These are phyloP conservation scores for Skeletonema costatum DNA, from an alignment of 108 stramenopile genomes.

Conservation along the genomic window DNA sequence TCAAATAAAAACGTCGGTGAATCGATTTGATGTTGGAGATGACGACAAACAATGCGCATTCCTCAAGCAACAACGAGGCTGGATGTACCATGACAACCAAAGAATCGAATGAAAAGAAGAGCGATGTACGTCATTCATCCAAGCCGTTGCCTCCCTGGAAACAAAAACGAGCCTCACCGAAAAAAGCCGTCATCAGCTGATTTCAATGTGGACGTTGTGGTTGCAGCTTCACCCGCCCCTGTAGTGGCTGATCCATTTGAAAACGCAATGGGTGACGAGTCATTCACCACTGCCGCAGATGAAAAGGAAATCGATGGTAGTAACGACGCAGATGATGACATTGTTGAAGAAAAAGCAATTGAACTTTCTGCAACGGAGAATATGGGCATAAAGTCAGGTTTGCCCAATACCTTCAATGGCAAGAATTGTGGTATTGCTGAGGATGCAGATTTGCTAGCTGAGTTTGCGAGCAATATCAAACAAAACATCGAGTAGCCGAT, in stretches of 20 bases:
- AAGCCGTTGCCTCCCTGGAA: not conserved
- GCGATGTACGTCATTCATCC: too few species aligned
- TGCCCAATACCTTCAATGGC: slow-evolving; percentile 69
- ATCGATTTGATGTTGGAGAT: slow-evolving; percentile 21
- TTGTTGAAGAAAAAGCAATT: slow-evolving; percentile 47
- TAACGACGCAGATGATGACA: slow-evolving; percentile 17
- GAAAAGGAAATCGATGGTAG: not conserved
- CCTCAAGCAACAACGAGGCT: not conserved
- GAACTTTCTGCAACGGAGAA: not conserved
- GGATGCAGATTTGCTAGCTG: slow-evolving; percentile 56
- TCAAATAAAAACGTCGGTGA: slow-evolving; percentile 37
- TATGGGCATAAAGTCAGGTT: slow-evolving; percentile 39
- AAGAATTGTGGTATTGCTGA: slow-evolving; percentile 80
- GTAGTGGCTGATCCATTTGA: not conserved
- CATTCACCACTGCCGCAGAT: too few species aligned
- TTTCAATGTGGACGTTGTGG: too few species aligned
- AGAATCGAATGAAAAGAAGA: not conserved
- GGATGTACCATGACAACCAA: too few species aligned
- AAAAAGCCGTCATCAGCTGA: too few species aligned
- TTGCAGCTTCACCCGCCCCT: not conserved
- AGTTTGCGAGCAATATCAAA: slow-evolving; percentile 59
- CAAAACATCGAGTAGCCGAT: slow-evolving; percentile 32
- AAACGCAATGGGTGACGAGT: not conserved
- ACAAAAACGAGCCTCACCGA: too few species aligned
- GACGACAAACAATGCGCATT: slow-evolving; percentile 4